A percentile compares a stretch with the other conserved stretches of the same genome.
phyloP scores from a whole-genome alignment of 169 alveolate genomes.

The Plasmodium reichenowi region DNA sequence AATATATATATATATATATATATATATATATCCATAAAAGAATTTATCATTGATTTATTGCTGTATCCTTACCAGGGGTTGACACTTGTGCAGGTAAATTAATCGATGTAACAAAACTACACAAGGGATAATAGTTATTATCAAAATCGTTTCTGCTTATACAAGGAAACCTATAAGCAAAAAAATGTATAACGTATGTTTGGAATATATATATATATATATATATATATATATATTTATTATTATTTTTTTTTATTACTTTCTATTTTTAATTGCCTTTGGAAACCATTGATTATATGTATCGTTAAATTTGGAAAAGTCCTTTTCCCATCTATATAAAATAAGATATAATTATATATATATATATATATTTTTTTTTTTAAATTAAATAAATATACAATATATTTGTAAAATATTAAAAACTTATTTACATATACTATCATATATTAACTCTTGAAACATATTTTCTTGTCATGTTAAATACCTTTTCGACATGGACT shows the following conservation, averaged over 20 bases:
- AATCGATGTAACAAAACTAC: constrained; percentile 67
- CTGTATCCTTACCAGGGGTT: constrained; percentile 44
- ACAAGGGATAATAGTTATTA: constrained; percentile 55
- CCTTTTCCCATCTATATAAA: constrained; percentile 84
- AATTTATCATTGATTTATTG: neutral
- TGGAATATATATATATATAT: neutral
- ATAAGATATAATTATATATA: neutral
- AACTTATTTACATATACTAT: no score
- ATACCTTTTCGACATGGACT: constrained; percentile 73
- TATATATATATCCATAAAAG: no score
- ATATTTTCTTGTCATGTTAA: neutral
- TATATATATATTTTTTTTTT: neutral
- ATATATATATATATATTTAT: neutral
- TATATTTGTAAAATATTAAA: no score
- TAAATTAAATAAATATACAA: neutral
- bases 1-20: neutral
- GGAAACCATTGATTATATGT: constrained; percentile 87
- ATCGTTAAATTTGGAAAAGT: constrained; percentile 86
- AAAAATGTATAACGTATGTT: neutral
- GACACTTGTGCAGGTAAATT: constrained; percentile 77
- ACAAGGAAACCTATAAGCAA: constrained; percentile 51
- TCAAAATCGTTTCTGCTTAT: constrained; percentile 76
- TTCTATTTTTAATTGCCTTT: constrained; percentile 80
- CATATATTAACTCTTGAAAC: no score
- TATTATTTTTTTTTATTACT: constrained; percentile 8